Base-by-base conservation (phyloP, 495 filamentous ascomycete genomes). In the Penicillium ochrochloron region DNA sequence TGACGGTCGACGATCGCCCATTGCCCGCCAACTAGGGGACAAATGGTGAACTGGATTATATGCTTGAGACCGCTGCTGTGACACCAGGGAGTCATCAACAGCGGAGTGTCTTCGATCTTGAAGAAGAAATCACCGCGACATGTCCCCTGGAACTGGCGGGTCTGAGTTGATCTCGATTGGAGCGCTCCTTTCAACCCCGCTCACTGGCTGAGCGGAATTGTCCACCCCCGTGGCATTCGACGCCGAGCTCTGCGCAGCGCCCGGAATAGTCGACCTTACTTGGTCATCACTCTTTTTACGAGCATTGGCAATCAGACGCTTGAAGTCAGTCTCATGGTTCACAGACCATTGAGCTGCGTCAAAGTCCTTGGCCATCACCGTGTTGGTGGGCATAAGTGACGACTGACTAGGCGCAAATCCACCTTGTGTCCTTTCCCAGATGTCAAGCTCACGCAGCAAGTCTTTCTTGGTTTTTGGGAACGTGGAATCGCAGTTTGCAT, bases 401-500 rank as follows among this genome's bases (percentile, higher is more conserved):
- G 70, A 68, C 19, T 58, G 59, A 34, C 37, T 48, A 0, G 66
- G 42, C 7, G 77, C 74, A 58, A 67, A 39, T 4, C 79, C 79
- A 34, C 83, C 83, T 63, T 94, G 86, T 0, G 90, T 94, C 34
- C 84, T 80, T 69, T 99, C 95, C 94, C 95, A 97, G 2, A 84
- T 69, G 27, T 93, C 89, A 19, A 99, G 71, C 60, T 97, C 94
- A 7, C 83, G 83, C 33, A 95, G 71, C 8, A 99, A 70, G 53
- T 94, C 89, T 4, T 78, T 73, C 66, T 91, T 92, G 6, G 82
- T 76, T 69, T 90, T 89, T 1, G 92, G 92, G 5, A 75, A 78
- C 59, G 82, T 85, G 3, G 92, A 89, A 73, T 99, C 95, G 75
- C 92, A 94, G 66, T 98, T 98, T 15, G 96, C 92, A 73, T 99